These are phyloP conservation scores for Strobilomyces echinocephalus DNA, from an alignment of 768 basidiomycete genomes.

Conservation along the genomic window DNA sequence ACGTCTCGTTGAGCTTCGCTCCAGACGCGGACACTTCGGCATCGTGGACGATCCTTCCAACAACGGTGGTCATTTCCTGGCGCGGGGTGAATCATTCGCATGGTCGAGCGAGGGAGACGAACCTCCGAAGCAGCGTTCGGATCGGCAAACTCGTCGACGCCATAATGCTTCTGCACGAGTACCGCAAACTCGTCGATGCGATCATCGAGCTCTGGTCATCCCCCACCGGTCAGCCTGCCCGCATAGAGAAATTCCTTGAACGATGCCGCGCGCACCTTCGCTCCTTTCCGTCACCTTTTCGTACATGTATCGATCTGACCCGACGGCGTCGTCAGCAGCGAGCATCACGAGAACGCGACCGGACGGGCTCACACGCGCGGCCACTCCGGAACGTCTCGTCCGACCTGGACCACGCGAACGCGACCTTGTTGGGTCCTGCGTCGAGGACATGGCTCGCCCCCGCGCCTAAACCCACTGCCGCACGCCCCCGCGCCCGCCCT, in stretches of 20 bases:
- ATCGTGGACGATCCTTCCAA: conserved; percentile 73
- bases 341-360: background rate
- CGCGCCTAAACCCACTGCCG: conserved; percentile 4
- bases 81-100: background rate
- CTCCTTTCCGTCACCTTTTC: conserved; percentile 84
- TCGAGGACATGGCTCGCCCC: conserved; percentile 5
- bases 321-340: background rate
- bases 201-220: conserved; percentile 66
- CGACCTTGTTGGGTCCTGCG: conserved; percentile 28
- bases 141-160: conserved; percentile 72
- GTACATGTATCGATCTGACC: conserved; percentile 85
- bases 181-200: conserved; percentile 84
- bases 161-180: conserved; percentile 63
- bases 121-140: conserved; percentile 58
- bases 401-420: conserved; percentile 27
- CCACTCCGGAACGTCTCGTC: conserved; percentile 34
- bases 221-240: background rate
- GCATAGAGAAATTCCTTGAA: background rate
- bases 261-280: conserved; percentile 49
- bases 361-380: conserved; percentile 50
- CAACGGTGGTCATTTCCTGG: conserved; percentile 61
- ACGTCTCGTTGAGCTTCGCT: conserved; percentile 68
- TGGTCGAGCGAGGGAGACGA: conserved; percentile 1
- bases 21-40: conserved; percentile 51
- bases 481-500: conserved; percentile 12